Conservation (phyloP, 2,329 filamentous ascomycete species). For the Fusarium sp. region DNA sequence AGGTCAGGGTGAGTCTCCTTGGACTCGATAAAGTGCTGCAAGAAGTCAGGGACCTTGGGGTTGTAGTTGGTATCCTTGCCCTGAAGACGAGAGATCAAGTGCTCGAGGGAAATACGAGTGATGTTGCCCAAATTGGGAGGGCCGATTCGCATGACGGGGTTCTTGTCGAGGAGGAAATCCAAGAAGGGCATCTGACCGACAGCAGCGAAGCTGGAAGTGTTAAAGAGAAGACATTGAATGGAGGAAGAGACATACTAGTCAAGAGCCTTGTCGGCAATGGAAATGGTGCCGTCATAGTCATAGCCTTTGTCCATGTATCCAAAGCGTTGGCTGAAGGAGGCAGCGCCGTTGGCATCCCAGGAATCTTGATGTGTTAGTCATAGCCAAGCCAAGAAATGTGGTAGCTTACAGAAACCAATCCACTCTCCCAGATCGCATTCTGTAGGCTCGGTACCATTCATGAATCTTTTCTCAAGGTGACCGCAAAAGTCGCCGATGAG, state of each 20-base stretch:
- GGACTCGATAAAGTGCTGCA: slow-evolving; percentile 52
- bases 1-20: slow-evolving; percentile 49
- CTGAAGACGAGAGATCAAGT: slow-evolving; percentile 30
- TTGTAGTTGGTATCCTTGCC: slow-evolving; percentile 36
- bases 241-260: slow-evolving; percentile 22
- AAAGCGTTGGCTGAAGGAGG: slow-evolving; percentile 56
- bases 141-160: slow-evolving; percentile 43
- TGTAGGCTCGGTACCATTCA: background rate
- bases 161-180: slow-evolving; percentile 46
- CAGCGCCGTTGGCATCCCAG: slow-evolving; percentile 57
- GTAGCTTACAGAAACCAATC: slow-evolving; percentile 26
- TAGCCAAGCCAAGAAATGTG: no score
- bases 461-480: slow-evolving; percentile 30
- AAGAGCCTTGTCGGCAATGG: slow-evolving; percentile 41
- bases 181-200: slow-evolving; percentile 47
- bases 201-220: slow-evolving; percentile 43
- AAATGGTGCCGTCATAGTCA: slow-evolving; percentile 54
- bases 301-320: slow-evolving; percentile 55
- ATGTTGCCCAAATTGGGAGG: slow-evolving; percentile 38
- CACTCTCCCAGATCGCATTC: slow-evolving; percentile 28
- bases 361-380: slow-evolving; percentile 24
- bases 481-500: slow-evolving; percentile 43
- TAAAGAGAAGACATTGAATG: background rate
- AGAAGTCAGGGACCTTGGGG: slow-evolving; percentile 46
- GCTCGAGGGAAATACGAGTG: slow-evolving; percentile 32